Evolutionary conservation across 345 rosid species (phyloP), one percentile per base, ranked within the genome.

Genomic region (Populus simonii): DNA sequence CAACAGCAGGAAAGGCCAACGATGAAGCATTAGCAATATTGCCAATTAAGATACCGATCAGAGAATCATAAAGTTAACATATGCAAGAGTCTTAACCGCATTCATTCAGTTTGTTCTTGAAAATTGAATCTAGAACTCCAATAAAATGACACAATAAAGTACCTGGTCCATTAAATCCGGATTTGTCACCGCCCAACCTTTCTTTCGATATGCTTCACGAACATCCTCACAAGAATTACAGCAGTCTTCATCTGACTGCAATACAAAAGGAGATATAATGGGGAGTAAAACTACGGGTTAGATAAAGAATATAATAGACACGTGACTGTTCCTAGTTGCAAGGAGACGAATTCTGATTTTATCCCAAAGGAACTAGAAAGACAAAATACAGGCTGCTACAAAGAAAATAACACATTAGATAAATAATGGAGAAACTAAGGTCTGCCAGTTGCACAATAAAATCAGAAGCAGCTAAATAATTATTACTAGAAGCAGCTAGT

Each of bases 121-220:
- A 22, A 74, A 45, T 49, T 33, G 47, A 47, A 66, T 33, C 49
- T 11, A 20, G 13, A 16, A 62, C 61, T 57, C 36, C 11, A 25
- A 18, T 3, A 27, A 27, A 59, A 55, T 11, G 2, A 39, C 33
- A 57, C 38, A 57, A 74, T 49, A 35, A 72, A 87, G 71, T 38
- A 96, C 99, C 98, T 96, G 98, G 83, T 92, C 97, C 77, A 94
- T 87, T 78, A 82, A 53, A 83, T 94, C 96, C 15, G 94, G 94
- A 87, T 92, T 90, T 63, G 97, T 82, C 70, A 94, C 51, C 0
- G 91, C 96, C 98, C 97, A 94, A 35, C 98, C 98, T 89, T 94
- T 94, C 88, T 89, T 92, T 80, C 93, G 83, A 81, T 94, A 94
- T 80, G 98, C 97, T 88, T 92, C 97, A 76, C 92, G 98, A 77